Evolutionary conservation across 2,329 filamentous ascomycete species (phyloP).

Genomic region (Xylaria sp.): DNA sequence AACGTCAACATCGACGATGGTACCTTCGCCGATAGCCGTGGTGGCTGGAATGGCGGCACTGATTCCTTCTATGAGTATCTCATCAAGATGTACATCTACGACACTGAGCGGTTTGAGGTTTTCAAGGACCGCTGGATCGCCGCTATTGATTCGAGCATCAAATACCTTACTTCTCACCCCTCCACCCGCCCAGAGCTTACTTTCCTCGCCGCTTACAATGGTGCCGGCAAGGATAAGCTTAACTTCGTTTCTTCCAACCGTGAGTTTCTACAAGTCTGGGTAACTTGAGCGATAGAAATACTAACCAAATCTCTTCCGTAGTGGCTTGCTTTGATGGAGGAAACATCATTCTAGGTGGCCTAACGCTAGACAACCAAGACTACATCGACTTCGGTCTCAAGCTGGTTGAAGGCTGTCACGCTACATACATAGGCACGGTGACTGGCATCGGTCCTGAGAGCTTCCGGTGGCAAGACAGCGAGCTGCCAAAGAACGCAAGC

Average conservation of each 20-base stretch:
- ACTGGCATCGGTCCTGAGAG: constrained; percentile 79
- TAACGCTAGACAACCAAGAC: constrained; percentile 66
- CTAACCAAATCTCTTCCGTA: constrained; percentile 34
- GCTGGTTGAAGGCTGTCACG: constrained; percentile 74
- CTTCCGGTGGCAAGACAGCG: constrained; percentile 65
- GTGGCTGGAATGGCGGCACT: constrained; percentile 78
- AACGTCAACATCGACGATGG: constrained; percentile 69
- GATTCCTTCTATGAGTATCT: constrained; percentile 91
- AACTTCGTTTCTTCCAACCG: constrained; percentile 56
- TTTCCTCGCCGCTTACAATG: constrained; percentile 67
- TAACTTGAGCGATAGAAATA: neutral
- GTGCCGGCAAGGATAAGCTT: constrained; percentile 44
- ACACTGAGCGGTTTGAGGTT: constrained; percentile 63
- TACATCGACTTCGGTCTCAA: constrained; percentile 77
- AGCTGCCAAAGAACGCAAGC: constrained; percentile 41
- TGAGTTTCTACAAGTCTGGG: constrained; percentile 39
- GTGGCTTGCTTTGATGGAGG: constrained; percentile 85
- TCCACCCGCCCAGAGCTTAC: constrained; percentile 70
- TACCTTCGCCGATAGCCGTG: constrained; percentile 66
- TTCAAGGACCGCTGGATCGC: constrained; percentile 78
- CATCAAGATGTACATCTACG: constrained; percentile 89
- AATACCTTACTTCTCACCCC: constrained; percentile 73
- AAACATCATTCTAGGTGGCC: constrained; percentile 82
- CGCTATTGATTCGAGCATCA: constrained; percentile 77
- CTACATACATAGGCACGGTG: constrained; percentile 70